Percentiles rank a stretch among this genome's conserved stretches.
phyloP scores from a whole-genome alignment of 164 flowering plant genomes.

The Vitis vinifera region ASM3070453v1 NC_081806.1:18547501-18548000 shows the following conservation, averaged over 20 bases:
- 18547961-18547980: too few relatives aligned
- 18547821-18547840: slow-evolving; percentile 49
- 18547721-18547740: slow-evolving; percentile 13
- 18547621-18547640: slow-evolving; percentile 8
- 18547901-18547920: slow-evolving; percentile 40
- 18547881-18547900: slow-evolving; percentile 42
- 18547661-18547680: slow-evolving; percentile 20
- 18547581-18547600: too few relatives aligned
- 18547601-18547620: too few relatives aligned
- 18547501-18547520: too few relatives aligned
- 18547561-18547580: too few relatives aligned
- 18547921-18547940: slow-evolving; percentile 17
- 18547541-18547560: too few relatives aligned
- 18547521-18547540: too few relatives aligned
- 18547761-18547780: too few relatives aligned
- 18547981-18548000: too few relatives aligned
- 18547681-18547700: slow-evolving; percentile 20
- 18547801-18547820: too few relatives aligned
- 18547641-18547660: slow-evolving; percentile 20
- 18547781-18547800: too few relatives aligned
- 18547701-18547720: slow-evolving; percentile 18
- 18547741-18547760: slow-evolving; percentile 6
- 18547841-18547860: slow-evolving; percentile 59
- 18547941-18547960: too few relatives aligned
- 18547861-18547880: slow-evolving; percentile 40